phyloP scores from a whole-genome alignment of 164 flowering plant genomes.

The Umbellularia californica region DNA sequence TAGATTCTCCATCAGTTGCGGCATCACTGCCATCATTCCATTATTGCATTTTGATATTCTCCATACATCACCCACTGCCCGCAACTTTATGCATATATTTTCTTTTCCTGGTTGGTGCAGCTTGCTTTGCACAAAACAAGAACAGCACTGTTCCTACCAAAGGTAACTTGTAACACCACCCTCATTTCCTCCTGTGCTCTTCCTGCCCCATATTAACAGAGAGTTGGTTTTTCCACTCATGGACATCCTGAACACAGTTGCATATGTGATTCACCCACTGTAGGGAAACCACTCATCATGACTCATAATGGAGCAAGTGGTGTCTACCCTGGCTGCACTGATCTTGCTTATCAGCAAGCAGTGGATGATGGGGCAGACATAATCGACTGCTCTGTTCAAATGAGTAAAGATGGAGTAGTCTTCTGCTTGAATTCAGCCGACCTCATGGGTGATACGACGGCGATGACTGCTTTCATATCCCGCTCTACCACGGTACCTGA shows the following conservation, averaged over 20 bases:
- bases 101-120: constrained; percentile 34
- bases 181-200: neutral
- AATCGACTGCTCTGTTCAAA: constrained; percentile 88
- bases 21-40: too few species aligned
- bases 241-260: neutral
- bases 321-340: constrained; percentile 67
- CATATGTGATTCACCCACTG: constrained; percentile 2
- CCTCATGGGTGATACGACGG: constrained; percentile 56
- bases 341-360: constrained; percentile 84
- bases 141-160: constrained; percentile 28
- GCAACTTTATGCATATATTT: too few species aligned
- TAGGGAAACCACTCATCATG: constrained; percentile 59
- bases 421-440: constrained; percentile 67
- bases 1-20: neutral
- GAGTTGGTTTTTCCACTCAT: neutral
- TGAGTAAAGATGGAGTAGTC: constrained; percentile 81
- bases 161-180: constrained; percentile 30
- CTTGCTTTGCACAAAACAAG: constrained; percentile 56
- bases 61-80: too few species aligned
- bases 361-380: constrained; percentile 81
- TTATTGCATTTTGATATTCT: too few species aligned
- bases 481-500: constrained; percentile 44
- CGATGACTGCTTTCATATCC: constrained; percentile 52
- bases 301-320: constrained; percentile 94
- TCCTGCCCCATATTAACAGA: neutral